Base-by-base conservation (phyloP, 805 yeast genomes). In the Teunomyces lycoperdinae region DNA sequence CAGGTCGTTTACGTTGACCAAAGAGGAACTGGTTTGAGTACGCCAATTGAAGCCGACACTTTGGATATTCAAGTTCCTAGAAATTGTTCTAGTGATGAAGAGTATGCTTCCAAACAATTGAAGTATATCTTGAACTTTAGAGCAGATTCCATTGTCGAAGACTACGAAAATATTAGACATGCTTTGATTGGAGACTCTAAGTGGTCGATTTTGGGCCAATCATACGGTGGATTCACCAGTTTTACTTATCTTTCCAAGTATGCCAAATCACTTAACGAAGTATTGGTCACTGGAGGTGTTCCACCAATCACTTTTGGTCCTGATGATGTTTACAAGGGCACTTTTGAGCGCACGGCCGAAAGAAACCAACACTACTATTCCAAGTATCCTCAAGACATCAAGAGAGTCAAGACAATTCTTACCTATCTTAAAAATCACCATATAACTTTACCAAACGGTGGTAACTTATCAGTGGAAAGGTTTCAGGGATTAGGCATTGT, bases 11-110 rank as follows among this genome's bases (percentile, higher is more conserved):
- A 68, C 35, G 61, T 78, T 42, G 86, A 81, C 62, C 85, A 81
- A 57, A 61, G 85, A 56, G 86, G 85, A n/a, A 81, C 85, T 0
- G 86, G 85, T 0, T 58, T 76, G 24, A 75, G 81, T 42, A 64
- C 76, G 3, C 74, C 80, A 0, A 57, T 81, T 14, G 79, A 77
- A 41, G 57, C 63, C 2, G 56, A 52, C 2, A 57, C 66, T 6
- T 55, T 71, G 32, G 50, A 52, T 5, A 42, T 47, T 6, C 44
- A 50, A 13, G 57, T 61, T 4, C 52, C 57, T 3, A 33, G 43
- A 38, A 10, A 32, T 9, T 50, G 50, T 0, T 48, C 55, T 3
- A 48, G 60, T 6, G 61, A 61, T 4, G 54, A 50, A 2, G 52
- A 43, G 7, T 46, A 53, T 17, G 41, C 52, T 14, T 27, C 53